Evolutionary conservation across 345 rosid species (phyloP), one percentile per base, ranked within the genome.

Genomic region (Hypericum perforatum): DNA sequence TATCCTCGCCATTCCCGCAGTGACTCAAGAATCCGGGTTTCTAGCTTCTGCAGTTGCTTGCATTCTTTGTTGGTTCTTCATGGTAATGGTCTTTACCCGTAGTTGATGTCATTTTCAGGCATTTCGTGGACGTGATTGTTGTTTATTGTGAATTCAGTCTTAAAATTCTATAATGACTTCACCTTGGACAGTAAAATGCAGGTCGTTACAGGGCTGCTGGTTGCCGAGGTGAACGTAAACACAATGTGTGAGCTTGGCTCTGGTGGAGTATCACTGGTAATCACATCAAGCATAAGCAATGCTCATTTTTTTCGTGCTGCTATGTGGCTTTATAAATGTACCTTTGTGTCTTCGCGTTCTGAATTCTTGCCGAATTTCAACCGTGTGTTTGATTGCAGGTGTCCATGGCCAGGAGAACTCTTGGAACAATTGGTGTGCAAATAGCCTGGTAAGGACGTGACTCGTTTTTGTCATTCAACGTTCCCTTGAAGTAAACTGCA

Each of bases 211-310:
- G 95, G 97, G 51, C 65, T 90, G 73, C 87, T 90, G 16, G 44
- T 86, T 65, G 96, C 97, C 53, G 97, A 85, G 79, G 92, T 89
- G 37, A 89, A 85, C 69, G 87, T 85, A 53, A 84, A 72, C 49
- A 86, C 97, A 11, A 86, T 90, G 97, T 76, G 84, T 51, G 96
- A 90, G 70, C 48, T 90, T 63, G 97, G 97, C 59, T 79, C 97
- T 11, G 97, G 97, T 11, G 91, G 97, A 38, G 92, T 86, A 37
- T 86, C 97, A 13, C 71, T 90, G 70, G 97, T 90, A 80, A 67
- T 44, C 32, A 22, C 32, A 22, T 22, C 32, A 22, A 22, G 32
- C 2, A 22, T 22, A 22, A 22, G 16, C 6, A 9, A 12, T 46
- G 48, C 7, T 12, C 48, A 45, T 16, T 1, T 11, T n/a, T 45